phyloP scores from a whole-genome alignment of 2,329 filamentous ascomycete species.

The Periconia sp. region DNA sequence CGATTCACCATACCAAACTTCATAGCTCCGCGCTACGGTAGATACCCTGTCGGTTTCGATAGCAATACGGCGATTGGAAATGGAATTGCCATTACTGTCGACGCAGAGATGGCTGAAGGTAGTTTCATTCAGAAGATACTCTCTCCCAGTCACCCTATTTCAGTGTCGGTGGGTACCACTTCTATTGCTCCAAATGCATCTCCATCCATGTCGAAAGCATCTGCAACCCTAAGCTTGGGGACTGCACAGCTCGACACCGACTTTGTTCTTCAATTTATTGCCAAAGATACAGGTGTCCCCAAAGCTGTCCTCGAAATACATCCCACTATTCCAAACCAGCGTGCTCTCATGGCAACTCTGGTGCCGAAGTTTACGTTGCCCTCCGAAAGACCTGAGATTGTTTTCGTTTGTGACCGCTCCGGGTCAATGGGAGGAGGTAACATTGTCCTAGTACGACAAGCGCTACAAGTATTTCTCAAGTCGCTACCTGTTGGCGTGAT shows the following conservation, averaged over 20 bases:
- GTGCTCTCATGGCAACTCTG: conserved; percentile 70
- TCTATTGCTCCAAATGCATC: conserved; percentile 49
- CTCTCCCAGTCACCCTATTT: conserved; percentile 69
- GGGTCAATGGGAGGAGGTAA: conserved; percentile 62
- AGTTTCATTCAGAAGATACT: conserved; percentile 63
- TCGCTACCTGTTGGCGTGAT: conserved; percentile 64
- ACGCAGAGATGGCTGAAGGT: conserved; percentile 60
- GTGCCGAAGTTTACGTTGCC: conserved; percentile 70
- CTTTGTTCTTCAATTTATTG: conserved; percentile 66
- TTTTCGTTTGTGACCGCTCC: conserved; percentile 73
- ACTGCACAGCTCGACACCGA: conserved; percentile 61
- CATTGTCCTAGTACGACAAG: conserved; percentile 57
- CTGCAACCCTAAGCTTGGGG: conserved; percentile 60
- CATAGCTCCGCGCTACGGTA: conserved; percentile 69
- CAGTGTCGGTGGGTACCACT: conserved; percentile 63
- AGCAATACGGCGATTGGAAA: conserved; percentile 16
- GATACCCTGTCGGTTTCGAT: conserved; percentile 43
- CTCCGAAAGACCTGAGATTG: conserved; percentile 60
- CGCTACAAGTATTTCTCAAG: conserved; percentile 66
- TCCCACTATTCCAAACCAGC: conserved; percentile 60
- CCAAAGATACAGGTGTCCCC: conserved; percentile 62
- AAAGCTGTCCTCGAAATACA: conserved; percentile 67
- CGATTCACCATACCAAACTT: conserved; percentile 69
- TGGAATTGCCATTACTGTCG: conserved; percentile 59
- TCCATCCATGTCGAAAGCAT: conserved; percentile 61